Percentiles rank a stretch among this genome's conserved stretches.
These are phyloP conservation scores for Coemansia sp. DNA, from an alignment of 192 early-diverging fungal species.

Conservation along the genomic window DNA sequence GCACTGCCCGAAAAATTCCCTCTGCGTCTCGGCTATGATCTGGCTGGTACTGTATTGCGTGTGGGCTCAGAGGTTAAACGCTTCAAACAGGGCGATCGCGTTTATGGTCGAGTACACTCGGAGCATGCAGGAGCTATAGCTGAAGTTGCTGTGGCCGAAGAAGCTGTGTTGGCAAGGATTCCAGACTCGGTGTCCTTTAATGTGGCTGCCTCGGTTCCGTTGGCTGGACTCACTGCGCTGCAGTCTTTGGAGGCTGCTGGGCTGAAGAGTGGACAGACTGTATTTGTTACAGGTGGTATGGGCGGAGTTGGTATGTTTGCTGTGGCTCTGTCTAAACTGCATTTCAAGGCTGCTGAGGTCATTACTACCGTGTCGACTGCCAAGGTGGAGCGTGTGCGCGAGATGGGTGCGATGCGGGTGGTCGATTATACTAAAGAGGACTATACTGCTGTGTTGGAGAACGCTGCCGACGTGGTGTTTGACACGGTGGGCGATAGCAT, in stretches of 20 bases:
- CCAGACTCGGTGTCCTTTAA: constrained; percentile 32
- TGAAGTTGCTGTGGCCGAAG: constrained; percentile 27
- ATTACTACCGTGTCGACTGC: constrained; percentile 51
- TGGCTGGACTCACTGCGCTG: constrained; percentile 55
- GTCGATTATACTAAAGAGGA: constrained; percentile 53
- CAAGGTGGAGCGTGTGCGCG: constrained; percentile 40
- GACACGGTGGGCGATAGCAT: constrained; percentile 40
- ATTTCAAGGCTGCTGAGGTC: constrained; percentile 41
- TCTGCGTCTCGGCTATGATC: constrained; percentile 53
- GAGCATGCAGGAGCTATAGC: constrained; percentile 31
- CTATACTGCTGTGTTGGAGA: constrained; percentile 15
- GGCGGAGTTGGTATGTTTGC: constrained; percentile 58
- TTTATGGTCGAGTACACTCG: constrained; percentile 27
- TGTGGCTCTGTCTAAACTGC: constrained; percentile 40
- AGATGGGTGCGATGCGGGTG: constrained; percentile 47
- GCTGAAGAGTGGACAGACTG: constrained; percentile 13
- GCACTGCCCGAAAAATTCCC: constrained; percentile 37
- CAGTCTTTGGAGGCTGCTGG: constrained; percentile 32
- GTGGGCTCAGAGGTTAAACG: constrained; percentile 28
- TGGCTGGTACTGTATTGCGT: constrained; percentile 46
- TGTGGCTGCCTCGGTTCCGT: constrained; percentile 50
- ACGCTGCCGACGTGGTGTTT: constrained; percentile 40
- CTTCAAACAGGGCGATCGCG: constrained; percentile 53
- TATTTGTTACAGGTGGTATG: constrained; percentile 56
- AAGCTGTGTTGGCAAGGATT: constrained; percentile 20